Percentiles rank a stretch among this genome's conserved stretches.
phyloP scores from a whole-genome alignment of 2,329 filamentous ascomycete genomes.

The Fusarium avenaceum region DNA sequence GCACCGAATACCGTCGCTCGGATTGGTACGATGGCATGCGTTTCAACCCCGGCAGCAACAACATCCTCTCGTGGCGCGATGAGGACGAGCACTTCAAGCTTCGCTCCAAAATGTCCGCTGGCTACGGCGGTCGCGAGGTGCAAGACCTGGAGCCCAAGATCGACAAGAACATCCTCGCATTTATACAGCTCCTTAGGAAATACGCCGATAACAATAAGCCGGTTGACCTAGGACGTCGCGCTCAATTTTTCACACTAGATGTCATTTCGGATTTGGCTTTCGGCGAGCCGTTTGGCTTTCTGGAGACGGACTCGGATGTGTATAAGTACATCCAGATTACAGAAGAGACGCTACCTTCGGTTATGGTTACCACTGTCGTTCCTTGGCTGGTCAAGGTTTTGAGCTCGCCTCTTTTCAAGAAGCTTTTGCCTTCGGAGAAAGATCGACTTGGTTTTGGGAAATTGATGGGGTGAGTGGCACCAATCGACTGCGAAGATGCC shows the following conservation, averaged over 20 bases:
- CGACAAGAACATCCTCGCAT: slow-evolving; percentile 61
- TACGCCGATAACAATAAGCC: slow-evolving; percentile 22
- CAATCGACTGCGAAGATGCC: fast-evolving
- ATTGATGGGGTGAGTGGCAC: slow-evolving; percentile 59
- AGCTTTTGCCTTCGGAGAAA: slow-evolving; percentile 57
- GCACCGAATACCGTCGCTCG: slow-evolving; percentile 53
- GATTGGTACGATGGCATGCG: slow-evolving; percentile 64
- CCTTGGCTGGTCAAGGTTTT: slow-evolving; percentile 59
- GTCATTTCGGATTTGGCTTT: slow-evolving; percentile 66
- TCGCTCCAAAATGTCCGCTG: slow-evolving; percentile 64
- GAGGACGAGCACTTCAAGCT: slow-evolving; percentile 59
- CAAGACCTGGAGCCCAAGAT: slow-evolving; percentile 62
- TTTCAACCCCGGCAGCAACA: slow-evolving; percentile 66
- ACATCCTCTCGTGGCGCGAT: slow-evolving; percentile 64
- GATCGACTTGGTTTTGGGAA: slow-evolving; percentile 57
- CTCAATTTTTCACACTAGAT: slow-evolving; percentile 67
- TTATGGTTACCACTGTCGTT: slow-evolving; percentile 60
- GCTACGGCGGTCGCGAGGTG: slow-evolving; percentile 68
- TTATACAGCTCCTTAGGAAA: slow-evolving; percentile 55
- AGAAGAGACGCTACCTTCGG: slow-evolving; percentile 58
- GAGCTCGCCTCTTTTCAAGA: slow-evolving; percentile 57
- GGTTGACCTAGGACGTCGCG: slow-evolving; percentile 61
- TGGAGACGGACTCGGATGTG: slow-evolving; percentile 61
- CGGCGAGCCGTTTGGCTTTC: slow-evolving; percentile 62
- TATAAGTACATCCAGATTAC: slow-evolving; percentile 62